A percentile compares a stretch with the other conserved stretches of the same genome.
These are phyloP conservation scores for Balamuthia mandrillaris DNA, from an alignment of 208 protist genomes.

Conservation along the genomic window DNA sequence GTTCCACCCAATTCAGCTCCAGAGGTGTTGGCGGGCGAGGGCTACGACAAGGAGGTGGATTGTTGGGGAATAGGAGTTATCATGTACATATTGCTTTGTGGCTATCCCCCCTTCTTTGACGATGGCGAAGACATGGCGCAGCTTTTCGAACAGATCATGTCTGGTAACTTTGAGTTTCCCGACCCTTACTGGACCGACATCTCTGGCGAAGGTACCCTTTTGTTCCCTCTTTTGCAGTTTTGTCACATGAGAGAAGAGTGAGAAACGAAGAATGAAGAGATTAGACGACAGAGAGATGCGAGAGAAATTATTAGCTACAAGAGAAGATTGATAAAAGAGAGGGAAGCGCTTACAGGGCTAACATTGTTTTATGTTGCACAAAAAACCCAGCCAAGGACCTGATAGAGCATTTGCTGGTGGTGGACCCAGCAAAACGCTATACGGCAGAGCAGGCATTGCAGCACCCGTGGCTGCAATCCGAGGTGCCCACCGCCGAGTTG, in stretches of 20 bases:
- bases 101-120: slow-evolving; percentile 59
- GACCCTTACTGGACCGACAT: not conserved
- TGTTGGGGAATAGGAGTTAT: slow-evolving; percentile 68
- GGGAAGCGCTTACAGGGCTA: no score
- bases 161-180: not conserved
- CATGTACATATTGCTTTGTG: slow-evolving; percentile 66
- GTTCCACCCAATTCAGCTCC: slow-evolving; percentile 39
- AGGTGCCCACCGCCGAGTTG: no score
- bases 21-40: slow-evolving; percentile 55
- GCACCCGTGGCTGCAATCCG: slow-evolving; percentile 59
- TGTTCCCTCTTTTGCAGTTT: no score
- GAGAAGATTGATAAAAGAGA: no score
- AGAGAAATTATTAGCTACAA: no score
- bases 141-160: slow-evolving; percentile 27
- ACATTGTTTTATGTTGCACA: no score
- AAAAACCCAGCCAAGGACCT: slow-evolving; percentile 62
- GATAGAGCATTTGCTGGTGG: slow-evolving; percentile 58
- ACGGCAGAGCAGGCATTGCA: slow-evolving; percentile 60
- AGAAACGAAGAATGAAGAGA: no score
- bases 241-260: no score
- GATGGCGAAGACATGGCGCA: slow-evolving; percentile 47
- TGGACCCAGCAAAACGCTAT: slow-evolving; percentile 57
- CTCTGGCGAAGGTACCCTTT: not conserved
- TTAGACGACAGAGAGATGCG: no score
- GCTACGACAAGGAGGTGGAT: slow-evolving; percentile 53